Percentiles rank a stretch among this genome's conserved stretches.
Conservation (phyloP, 257 asterid species). For the Fraxinus americana region DNA sequence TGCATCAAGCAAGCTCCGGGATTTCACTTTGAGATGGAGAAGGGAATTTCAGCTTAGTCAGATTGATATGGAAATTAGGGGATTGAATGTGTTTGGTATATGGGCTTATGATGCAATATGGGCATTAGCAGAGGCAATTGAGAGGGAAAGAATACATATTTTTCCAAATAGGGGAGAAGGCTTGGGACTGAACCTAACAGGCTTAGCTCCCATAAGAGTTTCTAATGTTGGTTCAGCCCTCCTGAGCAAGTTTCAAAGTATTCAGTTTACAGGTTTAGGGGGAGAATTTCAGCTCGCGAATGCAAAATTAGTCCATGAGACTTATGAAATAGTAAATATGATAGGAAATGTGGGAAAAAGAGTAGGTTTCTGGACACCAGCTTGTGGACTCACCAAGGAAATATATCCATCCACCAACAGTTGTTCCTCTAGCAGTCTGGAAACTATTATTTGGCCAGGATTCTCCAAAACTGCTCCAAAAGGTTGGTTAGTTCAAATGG, state of each 20-base stretch:
- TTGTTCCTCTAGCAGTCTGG: constrained; percentile 20
- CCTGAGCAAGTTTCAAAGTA: constrained; percentile 21
- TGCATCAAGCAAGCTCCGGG: constrained; percentile 27
- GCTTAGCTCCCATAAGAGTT: constrained; percentile 10
- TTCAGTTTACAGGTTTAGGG: constrained; percentile 28
- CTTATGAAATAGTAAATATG: constrained; percentile 39
- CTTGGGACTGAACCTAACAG: constrained; percentile 5
- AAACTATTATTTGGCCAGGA: constrained; percentile 42
- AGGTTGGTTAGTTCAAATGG: neutral
- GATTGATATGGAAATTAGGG: constrained; percentile 23
- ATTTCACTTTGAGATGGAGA: constrained; percentile 37
- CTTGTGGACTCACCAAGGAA: constrained; percentile 31
- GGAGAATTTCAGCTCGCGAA: constrained; percentile 31
- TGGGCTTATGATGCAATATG: constrained; percentile 50
- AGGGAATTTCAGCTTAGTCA: constrained; percentile 22
- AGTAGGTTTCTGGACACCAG: constrained; percentile 49
- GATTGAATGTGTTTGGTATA: constrained; percentile 27
- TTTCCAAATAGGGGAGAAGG: neutral
- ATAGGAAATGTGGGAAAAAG: constrained; percentile 32
- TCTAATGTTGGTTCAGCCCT: constrained; percentile 24
- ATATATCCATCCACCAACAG: constrained; percentile 1
- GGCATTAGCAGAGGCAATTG: constrained; percentile 41
- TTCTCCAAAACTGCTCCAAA: constrained; percentile 20
- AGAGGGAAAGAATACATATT: constrained; percentile 14
- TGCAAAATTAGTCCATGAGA: constrained; percentile 32